A percentile compares a stretch with the other conserved stretches of the same genome.
Conservation (phyloP, 257 asterid species). For the Rubia yunnanensis region DNA sequence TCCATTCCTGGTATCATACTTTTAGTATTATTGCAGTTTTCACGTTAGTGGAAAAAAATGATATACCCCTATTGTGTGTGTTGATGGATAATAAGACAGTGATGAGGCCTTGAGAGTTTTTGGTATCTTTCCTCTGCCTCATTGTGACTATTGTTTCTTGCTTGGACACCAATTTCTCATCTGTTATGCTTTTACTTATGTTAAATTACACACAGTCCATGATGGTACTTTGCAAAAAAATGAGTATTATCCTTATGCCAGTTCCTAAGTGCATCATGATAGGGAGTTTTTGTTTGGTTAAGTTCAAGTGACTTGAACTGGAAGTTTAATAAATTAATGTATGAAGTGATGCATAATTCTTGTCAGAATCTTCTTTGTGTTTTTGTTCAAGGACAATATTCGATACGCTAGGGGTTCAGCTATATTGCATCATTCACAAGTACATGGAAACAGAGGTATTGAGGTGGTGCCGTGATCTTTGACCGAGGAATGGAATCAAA, state of each 20-base stretch:
- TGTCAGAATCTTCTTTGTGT: background rate
- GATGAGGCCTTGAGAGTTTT: conserved; percentile 7
- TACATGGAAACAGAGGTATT: too few species aligned
- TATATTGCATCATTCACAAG: too few species aligned
- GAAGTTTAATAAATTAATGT: background rate
- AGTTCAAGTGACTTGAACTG: background rate
- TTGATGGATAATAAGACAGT: conserved; percentile 1
- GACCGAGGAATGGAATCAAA: too few species aligned
- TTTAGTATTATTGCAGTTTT: conserved; percentile 1
- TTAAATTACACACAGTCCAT: background rate
- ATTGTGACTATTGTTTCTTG: background rate
- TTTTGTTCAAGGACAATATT: background rate
- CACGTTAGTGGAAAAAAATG: background rate
- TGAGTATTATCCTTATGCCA: background rate
- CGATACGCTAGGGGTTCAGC: too few species aligned
- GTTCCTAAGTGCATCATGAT: too few species aligned
- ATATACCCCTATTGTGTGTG: background rate
- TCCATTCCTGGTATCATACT: background rate
- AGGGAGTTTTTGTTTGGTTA: background rate
- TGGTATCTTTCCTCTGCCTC: conserved; percentile 8
- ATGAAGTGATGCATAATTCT: background rate
- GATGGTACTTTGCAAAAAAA: background rate
- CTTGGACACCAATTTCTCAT: conserved; percentile 6
- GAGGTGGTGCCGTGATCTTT: too few species aligned
- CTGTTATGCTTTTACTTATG: background rate